phyloP scores from a whole-genome alignment of 2,329 filamentous ascomycete species.

The Drechslerella coelobrocha region DNA sequence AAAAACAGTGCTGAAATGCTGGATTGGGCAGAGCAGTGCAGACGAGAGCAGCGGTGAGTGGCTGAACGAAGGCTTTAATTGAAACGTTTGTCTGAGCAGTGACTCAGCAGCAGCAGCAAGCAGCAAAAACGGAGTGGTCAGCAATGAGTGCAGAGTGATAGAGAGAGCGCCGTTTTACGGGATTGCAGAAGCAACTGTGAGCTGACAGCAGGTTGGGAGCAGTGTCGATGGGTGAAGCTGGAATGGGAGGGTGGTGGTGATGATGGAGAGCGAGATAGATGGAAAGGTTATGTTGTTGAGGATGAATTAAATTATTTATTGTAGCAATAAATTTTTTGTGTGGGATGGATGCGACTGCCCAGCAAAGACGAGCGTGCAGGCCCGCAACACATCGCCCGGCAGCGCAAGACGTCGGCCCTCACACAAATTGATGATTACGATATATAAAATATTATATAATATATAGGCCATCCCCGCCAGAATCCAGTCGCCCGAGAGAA shows the following conservation, averaged over 20 bases:
- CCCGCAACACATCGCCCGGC: too few relatives aligned
- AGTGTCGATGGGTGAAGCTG: not conserved
- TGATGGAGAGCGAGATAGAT: not conserved
- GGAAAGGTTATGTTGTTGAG: not conserved
- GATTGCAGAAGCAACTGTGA: not conserved
- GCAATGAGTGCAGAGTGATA: not conserved
- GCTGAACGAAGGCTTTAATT: not conserved
- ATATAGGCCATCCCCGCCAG: too few relatives aligned
- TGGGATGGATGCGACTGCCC: not conserved
- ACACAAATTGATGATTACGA: too few relatives aligned
- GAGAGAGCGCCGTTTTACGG: too few relatives aligned
- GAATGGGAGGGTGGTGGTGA: not conserved
- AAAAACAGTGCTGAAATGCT: not conserved
- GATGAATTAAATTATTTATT: not conserved
- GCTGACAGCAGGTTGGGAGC: not conserved
- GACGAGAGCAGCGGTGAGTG: not conserved
- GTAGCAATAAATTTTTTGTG: not conserved
- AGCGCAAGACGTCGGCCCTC: too few relatives aligned
- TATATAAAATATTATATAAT: too few relatives aligned
- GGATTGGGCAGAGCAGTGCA: not conserved
- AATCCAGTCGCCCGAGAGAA: too few relatives aligned
- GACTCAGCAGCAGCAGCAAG: not conserved
- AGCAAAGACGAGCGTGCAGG: too few relatives aligned
- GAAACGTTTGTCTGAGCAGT: not conserved
- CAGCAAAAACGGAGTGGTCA: not conserved